These are phyloP conservation scores for Poterioochromonas sp. DNA, from an alignment of 352 stramenopile species.

Conservation along the genomic window DNA sequence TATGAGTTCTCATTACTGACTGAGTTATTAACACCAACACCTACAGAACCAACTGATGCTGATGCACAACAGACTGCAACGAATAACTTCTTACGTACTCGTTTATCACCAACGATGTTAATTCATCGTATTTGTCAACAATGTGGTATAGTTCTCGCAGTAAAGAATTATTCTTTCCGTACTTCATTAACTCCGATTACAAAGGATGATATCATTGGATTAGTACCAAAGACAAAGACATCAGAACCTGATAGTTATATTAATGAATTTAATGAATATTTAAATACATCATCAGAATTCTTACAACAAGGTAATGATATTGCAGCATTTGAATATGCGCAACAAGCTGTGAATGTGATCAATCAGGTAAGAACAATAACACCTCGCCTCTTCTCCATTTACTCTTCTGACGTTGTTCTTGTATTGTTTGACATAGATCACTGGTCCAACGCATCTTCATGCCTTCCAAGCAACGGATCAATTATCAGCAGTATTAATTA, in stretches of 20 bases:
- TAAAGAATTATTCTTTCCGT: conserved; percentile 4
- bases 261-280: background rate
- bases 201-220: background rate
- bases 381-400: background rate
- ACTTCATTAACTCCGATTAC: background rate
- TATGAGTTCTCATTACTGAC: background rate
- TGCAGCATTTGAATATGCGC: conserved; percentile 5
- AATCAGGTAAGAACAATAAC: background rate
- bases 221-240: background rate
- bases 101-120: background rate
- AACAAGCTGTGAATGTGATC: background rate
- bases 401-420: background rate
- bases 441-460: background rate
- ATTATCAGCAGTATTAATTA: conserved; percentile 13
- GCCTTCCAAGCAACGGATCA: conserved; percentile 10
- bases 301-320: conserved; percentile 12
- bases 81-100: background rate
- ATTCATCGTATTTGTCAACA: background rate
- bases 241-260: conserved; percentile 3
- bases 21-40: background rate
- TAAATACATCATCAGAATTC: background rate
- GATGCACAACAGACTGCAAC: background rate
- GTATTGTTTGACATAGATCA: background rate
- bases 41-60: background rate
- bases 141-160: background rate